A percentile compares a stretch with the other conserved stretches of the same genome.
Conservation (phyloP, 2,329 filamentous ascomycete genomes). For the Fusarium goolgardi region DNA sequence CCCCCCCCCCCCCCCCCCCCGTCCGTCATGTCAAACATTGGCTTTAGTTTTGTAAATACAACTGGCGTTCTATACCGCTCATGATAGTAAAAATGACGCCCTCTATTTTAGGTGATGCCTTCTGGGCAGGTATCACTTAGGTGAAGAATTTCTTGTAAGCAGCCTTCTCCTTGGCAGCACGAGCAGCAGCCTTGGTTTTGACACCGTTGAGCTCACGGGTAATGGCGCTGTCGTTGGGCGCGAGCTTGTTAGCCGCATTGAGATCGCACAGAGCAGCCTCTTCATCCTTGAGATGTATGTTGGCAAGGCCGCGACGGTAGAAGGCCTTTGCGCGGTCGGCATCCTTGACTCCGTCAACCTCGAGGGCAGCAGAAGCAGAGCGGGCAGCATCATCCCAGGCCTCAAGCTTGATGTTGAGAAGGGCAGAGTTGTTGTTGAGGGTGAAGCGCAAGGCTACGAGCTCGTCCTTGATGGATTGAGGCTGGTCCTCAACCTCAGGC, state of each 20-base stretch:
- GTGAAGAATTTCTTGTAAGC: constrained; percentile 92
- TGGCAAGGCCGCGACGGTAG: constrained; percentile 84
- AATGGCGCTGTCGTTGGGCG: constrained; percentile 80
- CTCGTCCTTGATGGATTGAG: constrained; percentile 72
- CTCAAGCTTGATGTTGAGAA: constrained; percentile 84
- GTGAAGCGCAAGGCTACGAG: constrained; percentile 82
- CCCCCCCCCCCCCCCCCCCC: too few species aligned
- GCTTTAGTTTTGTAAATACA: constrained; percentile 28
- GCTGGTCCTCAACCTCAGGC: constrained; percentile 77
- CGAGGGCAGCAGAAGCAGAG: constrained; percentile 79
- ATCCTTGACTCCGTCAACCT: constrained; percentile 72
- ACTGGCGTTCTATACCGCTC: constrained; percentile 30
- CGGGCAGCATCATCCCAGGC: constrained; percentile 76
- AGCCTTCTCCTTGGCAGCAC: constrained; percentile 89
- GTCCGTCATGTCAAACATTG: constrained; percentile 20
- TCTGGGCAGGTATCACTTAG: constrained; percentile 46
- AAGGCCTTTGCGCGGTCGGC: constrained; percentile 89
- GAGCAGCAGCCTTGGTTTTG: constrained; percentile 79
- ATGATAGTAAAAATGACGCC: constrained; percentile 17
- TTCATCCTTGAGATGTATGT: constrained; percentile 82
- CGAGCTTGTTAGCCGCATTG: constrained; percentile 78
- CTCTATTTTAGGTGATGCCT: constrained; percentile 9
- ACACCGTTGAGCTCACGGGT: constrained; percentile 79
- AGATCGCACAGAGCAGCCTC: constrained; percentile 82
- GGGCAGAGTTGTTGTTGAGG: constrained; percentile 87